Evolutionary conservation across 305 asterid species (phyloP).

Genomic region (Fraxinus xanthoxyloides): DNA sequence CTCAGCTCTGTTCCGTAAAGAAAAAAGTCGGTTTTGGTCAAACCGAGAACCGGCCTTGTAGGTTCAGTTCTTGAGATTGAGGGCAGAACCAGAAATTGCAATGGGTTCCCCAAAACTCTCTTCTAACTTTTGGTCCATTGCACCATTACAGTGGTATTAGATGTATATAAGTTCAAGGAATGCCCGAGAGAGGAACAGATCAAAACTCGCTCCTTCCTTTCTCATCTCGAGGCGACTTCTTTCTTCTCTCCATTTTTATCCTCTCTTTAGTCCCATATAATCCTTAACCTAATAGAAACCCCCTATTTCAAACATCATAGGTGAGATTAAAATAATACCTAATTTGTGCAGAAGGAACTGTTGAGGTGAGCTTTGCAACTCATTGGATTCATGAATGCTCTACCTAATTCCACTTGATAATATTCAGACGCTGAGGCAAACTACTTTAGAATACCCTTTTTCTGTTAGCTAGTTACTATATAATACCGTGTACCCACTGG

Average conservation of each 20-base stretch:
- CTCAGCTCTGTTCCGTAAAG: neutral
- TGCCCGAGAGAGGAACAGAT: neutral
- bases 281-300: neutral
- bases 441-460: neutral
- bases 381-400: neutral
- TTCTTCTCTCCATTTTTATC: neutral
- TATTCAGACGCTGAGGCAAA: neutral
- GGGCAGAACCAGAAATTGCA: neutral
- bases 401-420: neutral
- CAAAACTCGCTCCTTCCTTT: neutral
- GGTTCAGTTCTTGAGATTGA: neutral
- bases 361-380: neutral
- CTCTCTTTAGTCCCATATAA: neutral
- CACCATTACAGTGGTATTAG: neutral
- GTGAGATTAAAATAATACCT: neutral
- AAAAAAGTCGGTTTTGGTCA: neutral
- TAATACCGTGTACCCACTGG: neutral
- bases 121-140: neutral
- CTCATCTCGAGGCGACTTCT: neutral
- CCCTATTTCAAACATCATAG: neutral
- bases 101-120: neutral
- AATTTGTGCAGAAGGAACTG: neutral
- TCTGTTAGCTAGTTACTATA: neutral
- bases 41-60: neutral
- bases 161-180: neutral